Evolutionary conservation across 768 basidiomycete species (phyloP), one percentile per base, ranked within the genome.

Genomic region (Leccinum variicolor): DNA sequence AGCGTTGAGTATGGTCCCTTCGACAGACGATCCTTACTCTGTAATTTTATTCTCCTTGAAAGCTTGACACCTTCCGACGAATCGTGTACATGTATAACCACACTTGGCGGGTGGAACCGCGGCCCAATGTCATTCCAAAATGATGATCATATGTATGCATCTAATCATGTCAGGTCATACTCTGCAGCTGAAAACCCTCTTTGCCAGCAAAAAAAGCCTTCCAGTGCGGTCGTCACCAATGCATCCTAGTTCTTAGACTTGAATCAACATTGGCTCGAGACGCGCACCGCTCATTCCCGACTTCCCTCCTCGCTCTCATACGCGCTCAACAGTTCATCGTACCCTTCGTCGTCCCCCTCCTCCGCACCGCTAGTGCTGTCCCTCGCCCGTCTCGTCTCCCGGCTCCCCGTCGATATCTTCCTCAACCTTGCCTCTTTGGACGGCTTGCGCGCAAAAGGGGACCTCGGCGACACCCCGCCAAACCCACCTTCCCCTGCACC

Each of bases 321-420:
- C 19, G 89, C 89, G 67, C 86, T 90, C 58, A 92, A 71, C 54
- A 92, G 66, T 13, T 90, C 90, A 62, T 86, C 88, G 54, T 90
- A 90, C 4, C 87, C 83, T 54, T 80, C 79, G 62, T 91, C 90
- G 58, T 90, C 89, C 4, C 90, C 89, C 57, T 90, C 88, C 53
- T 87, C 86, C 0, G 86, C 89, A 21, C 79, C 82, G 66, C 49
- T 50, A 28, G 29, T 19, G 17, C 86, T 90, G 34, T 86, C 84
- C 39, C 82, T 76, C 47, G 71, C 66, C 53, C 70, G 69, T 62
- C 23, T 66, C 67, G 25, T 76, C 73, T 64, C 76, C 50, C 70
- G 79, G 46, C 57, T 70, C 26, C 79, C 79, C 9, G 69, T 73
- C 15, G 83, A 83, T 4, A 74, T 60, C 68, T 86, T 89, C 41